phyloP scores from a whole-genome alignment of 495 filamentous ascomycete species.

The Chaetomium fimeti region DNA sequence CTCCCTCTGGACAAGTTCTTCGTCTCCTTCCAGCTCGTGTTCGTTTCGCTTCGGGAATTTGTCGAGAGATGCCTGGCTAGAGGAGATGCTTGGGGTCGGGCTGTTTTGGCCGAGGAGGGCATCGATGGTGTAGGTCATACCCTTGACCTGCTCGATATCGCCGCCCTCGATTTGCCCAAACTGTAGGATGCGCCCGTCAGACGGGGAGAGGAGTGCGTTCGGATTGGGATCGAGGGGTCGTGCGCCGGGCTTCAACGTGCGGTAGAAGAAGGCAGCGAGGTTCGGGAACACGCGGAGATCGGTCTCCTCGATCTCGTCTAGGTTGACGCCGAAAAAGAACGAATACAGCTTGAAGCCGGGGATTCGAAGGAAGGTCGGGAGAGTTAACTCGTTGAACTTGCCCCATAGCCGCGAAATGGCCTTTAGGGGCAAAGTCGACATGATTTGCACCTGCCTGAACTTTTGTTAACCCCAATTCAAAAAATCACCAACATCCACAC shows the following conservation, averaged over 20 bases:
- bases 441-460: slow-evolving; percentile 83
- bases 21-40: slow-evolving; percentile 42
- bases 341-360: slow-evolving; percentile 96
- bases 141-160: slow-evolving; percentile 98
- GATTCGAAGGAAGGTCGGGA: slow-evolving; percentile 85
- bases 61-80: slow-evolving; percentile 23
- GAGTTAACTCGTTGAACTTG: slow-evolving; percentile 86
- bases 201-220: slow-evolving; percentile 75
- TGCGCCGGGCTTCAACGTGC: slow-evolving; percentile 81
- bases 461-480: slow-evolving; percentile 3
- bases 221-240: slow-evolving; percentile 83
- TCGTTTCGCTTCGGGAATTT: slow-evolving; percentile 19
- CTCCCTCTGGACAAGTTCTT: slow-evolving; percentile 68
- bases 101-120: slow-evolving; percentile 74
- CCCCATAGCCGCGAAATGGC: slow-evolving; percentile 92
- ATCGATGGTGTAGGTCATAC: slow-evolving; percentile 95
- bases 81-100: slow-evolving; percentile 44
- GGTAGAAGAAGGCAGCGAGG: slow-evolving; percentile 95
- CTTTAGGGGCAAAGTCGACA: slow-evolving; percentile 94
- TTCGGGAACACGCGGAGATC: slow-evolving; percentile 90
- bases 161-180: slow-evolving; percentile 88
- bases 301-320: slow-evolving; percentile 80
- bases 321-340: slow-evolving; percentile 88
- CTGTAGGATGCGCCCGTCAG: slow-evolving; percentile 87
- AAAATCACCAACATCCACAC: background rate